A percentile compares a stretch with the other conserved stretches of the same genome.
Conservation (phyloP, 225 moss, liverwort and hornwort species). For the Bryoerythrophyllum caledonicum region DNA sequence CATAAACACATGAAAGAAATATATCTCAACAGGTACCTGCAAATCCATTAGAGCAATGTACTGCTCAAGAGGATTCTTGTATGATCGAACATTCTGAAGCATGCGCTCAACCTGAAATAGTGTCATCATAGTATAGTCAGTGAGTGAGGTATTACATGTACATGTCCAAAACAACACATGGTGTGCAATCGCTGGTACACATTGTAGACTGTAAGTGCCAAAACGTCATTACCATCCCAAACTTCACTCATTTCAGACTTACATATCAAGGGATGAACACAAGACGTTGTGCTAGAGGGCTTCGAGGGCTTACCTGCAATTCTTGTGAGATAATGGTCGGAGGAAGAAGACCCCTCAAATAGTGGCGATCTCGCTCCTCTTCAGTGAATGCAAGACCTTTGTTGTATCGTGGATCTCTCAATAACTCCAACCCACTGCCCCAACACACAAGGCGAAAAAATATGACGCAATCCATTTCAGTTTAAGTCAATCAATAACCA, state of each 20-base stretch:
- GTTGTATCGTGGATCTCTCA: constrained; percentile 87
- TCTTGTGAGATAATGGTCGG: constrained; percentile 76
- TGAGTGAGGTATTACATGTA: background rate
- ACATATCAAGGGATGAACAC: background rate
- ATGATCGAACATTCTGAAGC: constrained; percentile 62
- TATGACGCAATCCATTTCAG: constrained; percentile 8
- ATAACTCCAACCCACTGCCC: constrained; percentile 75
- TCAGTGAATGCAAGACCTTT: constrained; percentile 83
- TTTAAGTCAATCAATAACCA: background rate
- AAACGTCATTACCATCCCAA: background rate
- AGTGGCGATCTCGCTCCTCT: constrained; percentile 76
- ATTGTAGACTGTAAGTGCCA: background rate
- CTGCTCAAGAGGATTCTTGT: constrained; percentile 69
- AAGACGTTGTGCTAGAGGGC: background rate
- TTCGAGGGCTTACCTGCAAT: constrained; percentile 52
- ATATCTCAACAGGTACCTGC: constrained; percentile 49
- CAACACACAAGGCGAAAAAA: constrained; percentile 18
- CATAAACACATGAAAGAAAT: constrained; percentile 1
- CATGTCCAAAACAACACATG: constrained; percentile 6
- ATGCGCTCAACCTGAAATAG: constrained; percentile 56
- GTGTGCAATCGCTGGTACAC: background rate
- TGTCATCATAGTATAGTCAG: constrained; percentile 18
- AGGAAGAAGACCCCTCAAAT: constrained; percentile 83
- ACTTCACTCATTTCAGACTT: constrained; percentile 9
- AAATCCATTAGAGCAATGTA: constrained; percentile 83